These are phyloP conservation scores for Aphanoascus verrucosus DNA, from an alignment of 2,329 filamentous ascomycete genomes.

Conservation along the genomic window DNA sequence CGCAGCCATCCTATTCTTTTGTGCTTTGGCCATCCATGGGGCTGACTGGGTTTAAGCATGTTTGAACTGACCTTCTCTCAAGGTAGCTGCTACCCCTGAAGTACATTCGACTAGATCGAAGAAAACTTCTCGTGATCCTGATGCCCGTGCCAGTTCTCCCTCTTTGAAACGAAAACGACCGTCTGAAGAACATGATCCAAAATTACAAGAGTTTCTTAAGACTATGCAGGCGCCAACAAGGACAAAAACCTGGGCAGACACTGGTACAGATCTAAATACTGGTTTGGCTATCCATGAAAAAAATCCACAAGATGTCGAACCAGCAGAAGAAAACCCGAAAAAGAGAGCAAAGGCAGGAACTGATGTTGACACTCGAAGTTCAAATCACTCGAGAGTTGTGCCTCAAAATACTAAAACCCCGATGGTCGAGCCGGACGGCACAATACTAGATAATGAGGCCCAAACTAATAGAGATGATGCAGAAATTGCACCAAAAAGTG, in stretches of 20 bases:
- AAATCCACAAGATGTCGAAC: background rate
- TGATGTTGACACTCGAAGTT: slow-evolving; percentile 29
- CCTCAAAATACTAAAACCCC: background rate
- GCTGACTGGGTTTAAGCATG: slow-evolving; percentile 23
- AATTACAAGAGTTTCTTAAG: slow-evolving; percentile 74
- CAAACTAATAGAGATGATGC: slow-evolving; percentile 15
- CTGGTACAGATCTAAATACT: slow-evolving; percentile 29
- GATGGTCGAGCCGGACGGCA: background rate
- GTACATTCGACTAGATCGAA: slow-evolving; percentile 20
- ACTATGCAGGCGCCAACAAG: slow-evolving; percentile 64
- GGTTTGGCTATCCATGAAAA: slow-evolving; percentile 6
- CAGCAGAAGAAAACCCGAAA: background rate
- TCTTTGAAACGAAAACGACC: slow-evolving; percentile 34
- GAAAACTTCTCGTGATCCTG: slow-evolving; percentile 15
- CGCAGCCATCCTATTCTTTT: background rate
- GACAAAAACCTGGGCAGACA: slow-evolving; percentile 52
- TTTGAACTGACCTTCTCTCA: slow-evolving; percentile 31
- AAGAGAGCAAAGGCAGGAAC: slow-evolving; percentile 4
- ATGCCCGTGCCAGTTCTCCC: slow-evolving; percentile 17
- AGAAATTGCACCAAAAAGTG: slow-evolving; percentile 41
- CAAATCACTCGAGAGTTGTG: slow-evolving; percentile 25
- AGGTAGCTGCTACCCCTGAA: slow-evolving; percentile 32
- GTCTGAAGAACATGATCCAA: slow-evolving; percentile 58
- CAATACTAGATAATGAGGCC: background rate
- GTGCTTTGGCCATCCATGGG: background rate